Evolutionary conservation across 2,329 filamentous ascomycete genomes (phyloP).

Genomic region (Pseudofabraea citricarpa): DNA sequence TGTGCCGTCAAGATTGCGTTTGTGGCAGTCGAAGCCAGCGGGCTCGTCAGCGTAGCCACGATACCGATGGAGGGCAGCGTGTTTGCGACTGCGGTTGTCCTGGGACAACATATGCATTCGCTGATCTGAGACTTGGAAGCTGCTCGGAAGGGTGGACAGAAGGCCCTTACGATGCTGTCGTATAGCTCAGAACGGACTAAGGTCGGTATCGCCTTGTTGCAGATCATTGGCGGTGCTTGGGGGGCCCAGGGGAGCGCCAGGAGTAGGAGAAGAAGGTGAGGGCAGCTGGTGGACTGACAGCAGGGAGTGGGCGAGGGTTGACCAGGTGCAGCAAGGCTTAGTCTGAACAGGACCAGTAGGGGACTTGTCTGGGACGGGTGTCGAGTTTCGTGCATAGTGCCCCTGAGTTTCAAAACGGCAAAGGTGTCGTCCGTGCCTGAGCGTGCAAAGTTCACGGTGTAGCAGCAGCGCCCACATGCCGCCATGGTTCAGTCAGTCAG

Average conservation of each 20-base stretch:
- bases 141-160: background rate
- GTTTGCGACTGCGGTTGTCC: too few species aligned
- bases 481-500: too few species aligned
- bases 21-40: background rate
- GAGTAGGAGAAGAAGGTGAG: too few species aligned
- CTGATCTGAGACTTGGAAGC: constrained; percentile 1
- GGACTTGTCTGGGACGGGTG: too few species aligned
- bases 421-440: background rate
- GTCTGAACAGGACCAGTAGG: too few species aligned
- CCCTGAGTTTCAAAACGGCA: background rate
- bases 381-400: background rate
- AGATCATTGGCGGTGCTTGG: background rate
- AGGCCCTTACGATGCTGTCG: background rate
- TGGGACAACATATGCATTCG: background rate
- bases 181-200: background rate
- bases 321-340: too few species aligned
- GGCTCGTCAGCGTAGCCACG: constrained; percentile 1
- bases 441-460: background rate
- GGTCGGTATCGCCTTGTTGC: constrained; percentile 2
- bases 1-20: too few species aligned
- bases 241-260: background rate
- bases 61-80: too few species aligned
- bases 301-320: too few species aligned
- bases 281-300: background rate
- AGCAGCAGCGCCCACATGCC: too few species aligned